Evolutionary conservation across 73 alveolate genomes (phyloP).

Genomic region (Paramecium pentaurelia): DNA sequence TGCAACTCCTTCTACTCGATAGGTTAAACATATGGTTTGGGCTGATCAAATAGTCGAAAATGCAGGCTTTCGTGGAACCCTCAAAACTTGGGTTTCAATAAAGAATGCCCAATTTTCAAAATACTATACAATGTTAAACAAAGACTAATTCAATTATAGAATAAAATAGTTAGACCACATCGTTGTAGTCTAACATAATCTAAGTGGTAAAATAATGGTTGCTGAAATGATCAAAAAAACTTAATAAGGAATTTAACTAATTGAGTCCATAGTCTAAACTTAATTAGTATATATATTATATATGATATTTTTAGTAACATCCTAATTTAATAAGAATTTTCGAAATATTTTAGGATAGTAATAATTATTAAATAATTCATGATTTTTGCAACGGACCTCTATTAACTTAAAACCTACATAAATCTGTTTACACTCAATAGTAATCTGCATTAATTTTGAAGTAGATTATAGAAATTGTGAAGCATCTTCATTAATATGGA

Average conservation of each 20-base stretch:
- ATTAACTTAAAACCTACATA: neutral
- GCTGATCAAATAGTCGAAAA: neutral
- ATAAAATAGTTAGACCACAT: neutral
- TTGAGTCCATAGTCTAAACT: neutral
- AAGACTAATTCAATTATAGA: neutral
- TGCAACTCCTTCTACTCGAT: neutral
- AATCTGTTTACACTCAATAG: neutral
- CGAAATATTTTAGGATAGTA: neutral
- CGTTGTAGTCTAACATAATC: neutral
- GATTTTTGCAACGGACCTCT: neutral
- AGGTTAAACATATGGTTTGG: neutral
- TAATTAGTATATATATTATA: neutral
- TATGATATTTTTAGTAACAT: neutral
- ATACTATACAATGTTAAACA: neutral
- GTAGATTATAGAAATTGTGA: neutral
- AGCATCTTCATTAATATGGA: neutral
- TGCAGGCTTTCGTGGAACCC: neutral
- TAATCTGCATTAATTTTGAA: neutral
- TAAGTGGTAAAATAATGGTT: neutral
- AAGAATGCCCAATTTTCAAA: neutral
- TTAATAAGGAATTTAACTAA: neutral
- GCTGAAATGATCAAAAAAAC: neutral
- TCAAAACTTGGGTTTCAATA: neutral
- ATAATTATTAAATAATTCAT: neutral
- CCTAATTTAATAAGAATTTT: neutral